A percentile compares a stretch with the other conserved stretches of the same genome.
Evolutionary conservation across 352 stramenopile genomes (phyloP).

Genomic region (Blastocystis sp.): DNA sequence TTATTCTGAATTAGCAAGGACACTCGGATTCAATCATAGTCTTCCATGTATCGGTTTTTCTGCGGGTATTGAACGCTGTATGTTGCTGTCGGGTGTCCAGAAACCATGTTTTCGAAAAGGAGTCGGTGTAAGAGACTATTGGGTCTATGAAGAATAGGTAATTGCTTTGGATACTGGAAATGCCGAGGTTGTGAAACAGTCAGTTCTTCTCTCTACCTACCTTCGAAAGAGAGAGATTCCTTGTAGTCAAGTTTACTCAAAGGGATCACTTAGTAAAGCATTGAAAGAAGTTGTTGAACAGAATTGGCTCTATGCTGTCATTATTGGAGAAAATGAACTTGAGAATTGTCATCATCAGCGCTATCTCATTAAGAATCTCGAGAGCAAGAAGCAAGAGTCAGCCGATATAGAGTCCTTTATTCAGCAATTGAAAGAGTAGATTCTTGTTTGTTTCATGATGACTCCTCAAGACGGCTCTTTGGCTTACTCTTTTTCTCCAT

Average conservation of each 20-base stretch:
- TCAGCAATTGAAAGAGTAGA: background rate
- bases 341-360: background rate
- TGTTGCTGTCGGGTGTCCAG: background rate
- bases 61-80: conserved; percentile 38
- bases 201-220: background rate
- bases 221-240: background rate
- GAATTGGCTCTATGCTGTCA: conserved; percentile 15
- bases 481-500: background rate
- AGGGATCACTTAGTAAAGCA: background rate
- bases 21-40: background rate
- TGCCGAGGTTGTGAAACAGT: background rate
- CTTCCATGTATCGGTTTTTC: conserved; percentile 62
- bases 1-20: background rate
- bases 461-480: background rate
- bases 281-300: background rate
- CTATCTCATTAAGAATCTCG: conserved; percentile 22
- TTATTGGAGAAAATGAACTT: conserved; percentile 34
- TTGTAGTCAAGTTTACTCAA: background rate
- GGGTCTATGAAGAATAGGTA: background rate
- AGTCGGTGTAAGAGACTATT: background rate
- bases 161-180: background rate
- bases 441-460: background rate
- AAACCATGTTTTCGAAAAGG: background rate
- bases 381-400: background rate
- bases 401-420: background rate